phyloP scores from a whole-genome alignment of 2,329 filamentous ascomycete genomes.

The Fusarium mundagurra region DNA sequence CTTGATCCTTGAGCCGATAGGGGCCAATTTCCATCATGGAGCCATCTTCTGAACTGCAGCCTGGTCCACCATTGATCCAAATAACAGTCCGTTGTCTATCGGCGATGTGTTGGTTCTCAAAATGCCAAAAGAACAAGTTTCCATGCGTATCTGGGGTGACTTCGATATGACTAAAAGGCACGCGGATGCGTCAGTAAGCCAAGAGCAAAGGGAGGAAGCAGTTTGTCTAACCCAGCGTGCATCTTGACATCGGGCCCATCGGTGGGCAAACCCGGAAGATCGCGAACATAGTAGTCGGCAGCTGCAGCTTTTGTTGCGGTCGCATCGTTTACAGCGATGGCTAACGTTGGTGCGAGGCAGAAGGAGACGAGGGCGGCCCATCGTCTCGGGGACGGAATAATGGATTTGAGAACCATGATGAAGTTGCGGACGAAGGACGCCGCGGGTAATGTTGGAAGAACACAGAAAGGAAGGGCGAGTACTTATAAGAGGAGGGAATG shows the following conservation, averaged over 20 bases:
- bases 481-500: slow-evolving; percentile 8
- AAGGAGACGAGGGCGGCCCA: slow-evolving; percentile 49
- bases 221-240: slow-evolving; percentile 86
- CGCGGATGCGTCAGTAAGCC: slow-evolving; percentile 36
- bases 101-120: slow-evolving; percentile 93
- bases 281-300: slow-evolving; percentile 89
- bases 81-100: slow-evolving; percentile 90
- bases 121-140: slow-evolving; percentile 99
- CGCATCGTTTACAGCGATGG: slow-evolving; percentile 40
- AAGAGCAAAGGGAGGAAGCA: not conserved
- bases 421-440: slow-evolving; percentile 31
- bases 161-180: slow-evolving; percentile 80
- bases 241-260: slow-evolving; percentile 83
- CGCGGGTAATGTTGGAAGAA: slow-evolving; percentile 11
- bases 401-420: slow-evolving; percentile 42
- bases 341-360: slow-evolving; percentile 55
- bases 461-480: slow-evolving; percentile 8
- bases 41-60: slow-evolving; percentile 97
- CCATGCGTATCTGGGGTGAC: slow-evolving; percentile 85
- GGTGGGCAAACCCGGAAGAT: slow-evolving; percentile 84
- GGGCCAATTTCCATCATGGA: slow-evolving; percentile 96
- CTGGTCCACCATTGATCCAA: slow-evolving; percentile 97
- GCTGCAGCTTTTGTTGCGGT: slow-evolving; percentile 45
- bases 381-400: slow-evolving; percentile 40
- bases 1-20: slow-evolving; percentile 82